phyloP scores from a whole-genome alignment of 2,329 filamentous ascomycete genomes.

The Bipolaris oryzae region DNA sequence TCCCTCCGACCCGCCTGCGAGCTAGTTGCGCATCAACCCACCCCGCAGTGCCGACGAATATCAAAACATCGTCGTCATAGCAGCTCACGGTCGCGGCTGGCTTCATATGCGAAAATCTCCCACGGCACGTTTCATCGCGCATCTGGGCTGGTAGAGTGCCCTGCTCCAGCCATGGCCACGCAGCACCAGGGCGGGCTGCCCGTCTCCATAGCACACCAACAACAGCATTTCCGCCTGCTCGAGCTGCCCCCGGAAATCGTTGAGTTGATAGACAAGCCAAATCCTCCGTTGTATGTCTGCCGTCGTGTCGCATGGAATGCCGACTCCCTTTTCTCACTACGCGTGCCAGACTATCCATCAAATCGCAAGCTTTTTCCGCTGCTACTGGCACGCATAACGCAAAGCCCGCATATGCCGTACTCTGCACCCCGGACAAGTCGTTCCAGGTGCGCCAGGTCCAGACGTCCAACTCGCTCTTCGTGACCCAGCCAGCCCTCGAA shows the following conservation, averaged over 20 bases:
- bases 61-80: conserved; percentile 12
- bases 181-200: conserved; percentile 51
- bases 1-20: conserved; percentile 1
- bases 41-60: conserved; percentile 13
- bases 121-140: neutral
- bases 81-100: conserved; percentile 1
- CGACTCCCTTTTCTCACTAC: conserved; percentile 31
- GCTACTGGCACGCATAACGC: conserved; percentile 23
- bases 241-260: conserved; percentile 66
- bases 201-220: conserved; percentile 52
- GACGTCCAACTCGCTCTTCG: conserved; percentile 67
- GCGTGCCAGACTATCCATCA: conserved; percentile 44
- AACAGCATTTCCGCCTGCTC: conserved; percentile 63
- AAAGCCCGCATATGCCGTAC: conserved; percentile 58
- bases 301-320: conserved; percentile 21
- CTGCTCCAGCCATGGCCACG: conserved; percentile 46
- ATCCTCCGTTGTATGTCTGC: conserved; percentile 50
- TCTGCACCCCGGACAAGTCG: conserved; percentile 64
- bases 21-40: conserved; percentile 12
- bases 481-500: conserved; percentile 54
- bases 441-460: conserved; percentile 68
- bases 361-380: conserved; percentile 38
- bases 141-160: neutral
- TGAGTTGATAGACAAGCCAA: conserved; percentile 58
- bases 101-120: neutral